These are phyloP conservation scores for Forsythia suspensa DNA, from an alignment of 257 asterid genomes.

Conservation along the genomic window DNA sequence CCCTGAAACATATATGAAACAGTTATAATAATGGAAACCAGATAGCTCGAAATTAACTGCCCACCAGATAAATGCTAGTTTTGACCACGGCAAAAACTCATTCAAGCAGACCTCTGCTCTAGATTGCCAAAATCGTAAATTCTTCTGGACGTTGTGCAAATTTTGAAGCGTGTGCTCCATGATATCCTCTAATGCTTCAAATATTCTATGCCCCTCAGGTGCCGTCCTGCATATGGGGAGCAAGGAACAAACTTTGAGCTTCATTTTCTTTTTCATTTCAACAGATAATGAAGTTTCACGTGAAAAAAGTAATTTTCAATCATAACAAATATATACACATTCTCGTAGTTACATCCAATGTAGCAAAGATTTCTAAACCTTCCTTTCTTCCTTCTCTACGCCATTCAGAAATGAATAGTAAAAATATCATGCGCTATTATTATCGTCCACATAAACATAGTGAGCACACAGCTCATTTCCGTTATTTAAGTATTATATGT, in stretches of 20 bases:
- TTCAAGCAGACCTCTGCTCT: constrained; percentile 73
- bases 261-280: neutral
- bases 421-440: neutral
- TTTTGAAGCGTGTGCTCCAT: constrained; percentile 63
- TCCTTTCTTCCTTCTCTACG: neutral
- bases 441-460: constrained; percentile 7
- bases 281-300: neutral
- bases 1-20: constrained; percentile 45
- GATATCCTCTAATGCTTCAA: constrained; percentile 72
- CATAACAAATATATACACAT: neutral
- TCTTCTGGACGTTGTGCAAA: constrained; percentile 79
- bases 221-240: constrained; percentile 50
- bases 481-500: neutral
- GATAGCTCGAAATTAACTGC: constrained; percentile 1
- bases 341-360: constrained; percentile 2
- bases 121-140: constrained; percentile 80
- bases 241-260: constrained; percentile 15
- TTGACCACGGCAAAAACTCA: constrained; percentile 20
- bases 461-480: neutral
- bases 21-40: neutral
- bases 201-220: constrained; percentile 49
- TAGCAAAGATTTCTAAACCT: neutral
- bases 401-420: constrained; percentile 1
- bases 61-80: constrained; percentile 8
- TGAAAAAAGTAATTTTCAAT: neutral